phyloP scores from a whole-genome alignment of 2,329 filamentous ascomycete genomes.

The Elsinoe perseae region DNA sequence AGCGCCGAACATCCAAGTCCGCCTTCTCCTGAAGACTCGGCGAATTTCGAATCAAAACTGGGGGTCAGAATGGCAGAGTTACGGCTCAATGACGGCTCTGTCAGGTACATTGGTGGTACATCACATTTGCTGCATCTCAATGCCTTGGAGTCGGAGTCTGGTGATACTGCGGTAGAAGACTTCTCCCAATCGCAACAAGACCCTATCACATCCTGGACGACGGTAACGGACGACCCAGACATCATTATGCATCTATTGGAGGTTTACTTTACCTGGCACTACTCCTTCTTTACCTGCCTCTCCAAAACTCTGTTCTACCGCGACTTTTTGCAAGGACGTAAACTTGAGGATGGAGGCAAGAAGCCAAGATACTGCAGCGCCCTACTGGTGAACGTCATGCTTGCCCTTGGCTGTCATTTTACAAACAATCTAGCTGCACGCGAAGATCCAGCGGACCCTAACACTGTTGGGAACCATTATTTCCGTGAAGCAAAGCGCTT shows the following conservation, averaged over 20 bases:
- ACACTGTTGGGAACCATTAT: conserved; percentile 68
- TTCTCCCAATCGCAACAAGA: conserved; percentile 50
- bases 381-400: conserved; percentile 30
- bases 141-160: conserved; percentile 12
- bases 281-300: conserved; percentile 87
- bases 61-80: conserved; percentile 91
- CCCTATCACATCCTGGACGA: conserved; percentile 78
- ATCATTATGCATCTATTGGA: conserved; percentile 82
- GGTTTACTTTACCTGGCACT: conserved; percentile 98
- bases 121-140: conserved; percentile 83
- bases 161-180: conserved; percentile 30
- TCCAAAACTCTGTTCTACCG: conserved; percentile 80
- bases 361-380: conserved; percentile 75
- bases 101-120: conserved; percentile 87
- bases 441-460: conserved; percentile 53
- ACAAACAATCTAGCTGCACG: conserved; percentile 58
- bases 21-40: conserved; percentile 26
- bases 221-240: conserved; percentile 69
- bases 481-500: conserved; percentile 88
- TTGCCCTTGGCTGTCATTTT: conserved; percentile 31
- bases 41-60: conserved; percentile 65
- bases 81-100: conserved; percentile 74
- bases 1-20: conserved; percentile 33
- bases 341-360: conserved; percentile 40
- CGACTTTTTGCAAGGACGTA: conserved; percentile 69